These are phyloP conservation scores for Solanum sitiens DNA, from an alignment of 257 asterid species.

Conservation along the genomic window DNA sequence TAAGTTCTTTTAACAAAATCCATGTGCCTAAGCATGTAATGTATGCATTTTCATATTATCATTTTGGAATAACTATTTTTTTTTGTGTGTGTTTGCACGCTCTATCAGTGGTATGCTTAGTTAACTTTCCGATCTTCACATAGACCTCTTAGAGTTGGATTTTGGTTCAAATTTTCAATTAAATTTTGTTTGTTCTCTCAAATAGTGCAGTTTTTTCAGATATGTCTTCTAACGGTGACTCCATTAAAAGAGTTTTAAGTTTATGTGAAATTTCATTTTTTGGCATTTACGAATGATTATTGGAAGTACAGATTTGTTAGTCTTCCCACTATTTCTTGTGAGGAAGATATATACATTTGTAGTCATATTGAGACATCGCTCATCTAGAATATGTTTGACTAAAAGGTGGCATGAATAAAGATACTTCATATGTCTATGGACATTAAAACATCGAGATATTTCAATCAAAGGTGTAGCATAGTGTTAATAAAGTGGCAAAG, in stretches of 20 bases:
- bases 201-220: background rate
- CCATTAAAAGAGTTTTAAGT: background rate
- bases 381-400: background rate
- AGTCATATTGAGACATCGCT: background rate
- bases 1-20: background rate
- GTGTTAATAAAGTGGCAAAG: background rate
- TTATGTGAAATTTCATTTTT: background rate
- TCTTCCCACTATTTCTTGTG: background rate
- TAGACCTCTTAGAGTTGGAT: background rate
- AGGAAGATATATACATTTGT: background rate
- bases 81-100: background rate
- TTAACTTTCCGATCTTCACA: background rate
- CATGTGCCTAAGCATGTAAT: background rate
- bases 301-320: background rate
- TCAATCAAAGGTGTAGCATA: background rate
- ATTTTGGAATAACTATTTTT: background rate
- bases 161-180: background rate
- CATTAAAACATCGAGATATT: background rate
- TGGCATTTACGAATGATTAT: background rate
- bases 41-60: background rate
- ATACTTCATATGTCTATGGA: background rate
- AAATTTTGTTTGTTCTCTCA: background rate
- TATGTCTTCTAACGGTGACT: background rate
- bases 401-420: background rate
- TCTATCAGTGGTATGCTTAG: background rate